Evolutionary conservation across 176 grass and related monocot genomes (phyloP).

Genomic region (Stipa capillata): DNA sequence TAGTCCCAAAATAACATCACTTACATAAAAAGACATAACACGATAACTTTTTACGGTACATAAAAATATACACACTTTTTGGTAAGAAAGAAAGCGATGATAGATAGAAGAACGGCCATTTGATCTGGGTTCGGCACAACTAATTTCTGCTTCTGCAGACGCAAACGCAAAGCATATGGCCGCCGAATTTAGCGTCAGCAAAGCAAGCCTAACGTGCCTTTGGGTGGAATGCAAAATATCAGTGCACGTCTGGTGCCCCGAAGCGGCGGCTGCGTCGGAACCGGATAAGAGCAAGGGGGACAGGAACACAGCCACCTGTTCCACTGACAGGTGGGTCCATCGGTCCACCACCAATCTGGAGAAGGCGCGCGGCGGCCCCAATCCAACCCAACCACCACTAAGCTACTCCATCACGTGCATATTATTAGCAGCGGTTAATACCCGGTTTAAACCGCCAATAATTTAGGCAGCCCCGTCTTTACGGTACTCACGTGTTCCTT

Average conservation of each 20-base stretch:
- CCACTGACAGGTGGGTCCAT: not conserved
- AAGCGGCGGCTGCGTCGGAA: not conserved
- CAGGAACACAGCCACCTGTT: not conserved
- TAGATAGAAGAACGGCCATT: not conserved
- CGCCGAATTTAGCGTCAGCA: not conserved
- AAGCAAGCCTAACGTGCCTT: not conserved
- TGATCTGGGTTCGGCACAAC: not conserved
- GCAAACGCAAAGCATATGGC: not conserved
- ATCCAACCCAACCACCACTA: conserved; percentile 25
- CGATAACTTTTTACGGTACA: too few relatives aligned
- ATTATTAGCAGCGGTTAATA: conserved; percentile 3
- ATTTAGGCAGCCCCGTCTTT: too few relatives aligned
- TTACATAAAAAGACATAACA: too few relatives aligned
- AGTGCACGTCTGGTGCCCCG: conserved; percentile 21
- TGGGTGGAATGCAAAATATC: not conserved
- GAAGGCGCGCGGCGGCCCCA: not conserved
- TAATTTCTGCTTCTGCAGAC: not conserved
- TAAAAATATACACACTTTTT: too few relatives aligned
- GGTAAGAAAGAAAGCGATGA: too few relatives aligned
- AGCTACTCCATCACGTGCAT: conserved; percentile 19
- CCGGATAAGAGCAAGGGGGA: not conserved
- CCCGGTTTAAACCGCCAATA: conserved; percentile 10
- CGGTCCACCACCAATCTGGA: too few relatives aligned
- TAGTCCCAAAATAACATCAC: too few relatives aligned
- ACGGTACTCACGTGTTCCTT: too few relatives aligned